Conservation (phyloP, 352 stramenopile species). For the Thraustochytrium sp. region DNA sequence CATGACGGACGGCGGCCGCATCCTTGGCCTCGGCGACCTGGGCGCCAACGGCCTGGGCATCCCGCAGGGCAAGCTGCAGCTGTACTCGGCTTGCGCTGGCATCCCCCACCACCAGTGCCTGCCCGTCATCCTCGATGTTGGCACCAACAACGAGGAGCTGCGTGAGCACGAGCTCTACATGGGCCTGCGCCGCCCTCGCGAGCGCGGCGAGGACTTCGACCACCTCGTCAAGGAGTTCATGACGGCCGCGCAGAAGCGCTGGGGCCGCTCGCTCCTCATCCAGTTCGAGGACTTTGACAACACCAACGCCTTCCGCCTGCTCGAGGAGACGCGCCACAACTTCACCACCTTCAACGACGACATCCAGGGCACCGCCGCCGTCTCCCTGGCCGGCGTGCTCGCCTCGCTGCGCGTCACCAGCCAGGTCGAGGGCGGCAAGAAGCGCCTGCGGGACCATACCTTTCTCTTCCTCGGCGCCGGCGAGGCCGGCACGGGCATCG, state of each 20-base stretch:
- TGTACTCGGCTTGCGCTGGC: constrained; percentile 88
- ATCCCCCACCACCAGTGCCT: constrained; percentile 84
- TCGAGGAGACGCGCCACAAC: constrained; percentile 72
- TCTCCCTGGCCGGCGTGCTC: constrained; percentile 77
- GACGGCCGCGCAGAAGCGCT: constrained; percentile 78
- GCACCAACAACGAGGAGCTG: constrained; percentile 81
- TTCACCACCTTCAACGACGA: constrained; percentile 86
- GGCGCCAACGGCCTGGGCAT: constrained; percentile 95
- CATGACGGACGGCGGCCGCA: constrained; percentile 90
- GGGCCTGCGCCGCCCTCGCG: constrained; percentile 78
- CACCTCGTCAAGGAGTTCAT: constrained; percentile 94
- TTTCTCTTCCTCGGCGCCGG: constrained; percentile 92
- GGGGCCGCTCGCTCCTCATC: constrained; percentile 68
- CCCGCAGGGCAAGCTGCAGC: constrained; percentile 84
- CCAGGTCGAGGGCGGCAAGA: constrained; percentile 60
- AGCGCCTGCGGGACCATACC: constrained; percentile 74
- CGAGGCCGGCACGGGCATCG: constrained; percentile 86
- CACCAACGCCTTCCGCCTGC: constrained; percentile 70
- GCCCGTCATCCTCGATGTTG: constrained; percentile 87
- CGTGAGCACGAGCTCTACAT: constrained; percentile 89
- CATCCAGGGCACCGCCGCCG: constrained; percentile 93
- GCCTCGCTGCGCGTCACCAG: constrained; percentile 63
- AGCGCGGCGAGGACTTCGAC: constrained; percentile 80
- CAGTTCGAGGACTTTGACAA: constrained; percentile 78
- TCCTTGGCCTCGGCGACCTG: constrained; percentile 90